Evolutionary conservation across 2,329 filamentous ascomycete genomes (phyloP).

Genomic region (Paramyrothecium roridum): DNA sequence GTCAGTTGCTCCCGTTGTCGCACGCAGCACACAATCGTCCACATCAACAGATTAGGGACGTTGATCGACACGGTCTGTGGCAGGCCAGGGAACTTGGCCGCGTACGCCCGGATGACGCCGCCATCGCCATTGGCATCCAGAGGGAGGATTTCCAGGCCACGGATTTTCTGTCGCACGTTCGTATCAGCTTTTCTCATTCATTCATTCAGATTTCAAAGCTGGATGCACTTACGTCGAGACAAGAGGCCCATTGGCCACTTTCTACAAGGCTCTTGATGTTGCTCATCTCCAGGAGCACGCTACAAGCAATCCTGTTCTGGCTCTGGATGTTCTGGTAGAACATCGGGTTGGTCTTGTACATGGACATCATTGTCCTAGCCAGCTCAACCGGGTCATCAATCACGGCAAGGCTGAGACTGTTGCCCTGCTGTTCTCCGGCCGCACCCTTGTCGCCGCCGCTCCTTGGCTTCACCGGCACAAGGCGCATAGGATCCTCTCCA

Average conservation of each 20-base stretch:
- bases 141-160: slow-evolving; percentile 73
- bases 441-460: slow-evolving; percentile 36
- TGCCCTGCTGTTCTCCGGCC: slow-evolving; percentile 35
- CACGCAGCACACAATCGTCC: slow-evolving; percentile 86
- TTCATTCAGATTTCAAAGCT: slow-evolving; percentile 1
- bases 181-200: slow-evolving; percentile 13
- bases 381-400: slow-evolving; percentile 60
- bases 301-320: slow-evolving; percentile 54
- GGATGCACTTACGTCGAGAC: slow-evolving; percentile 52
- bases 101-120: slow-evolving; percentile 72
- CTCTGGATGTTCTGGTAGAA: slow-evolving; percentile 57
- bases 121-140: slow-evolving; percentile 73
- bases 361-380: slow-evolving; percentile 58
- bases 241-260: slow-evolving; percentile 52
- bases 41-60: slow-evolving; percentile 87
- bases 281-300: slow-evolving; percentile 58
- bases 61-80: slow-evolving; percentile 82
- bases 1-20: slow-evolving; percentile 71
- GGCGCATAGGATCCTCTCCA: slow-evolving; percentile 73
- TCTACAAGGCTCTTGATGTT: slow-evolving; percentile 57
- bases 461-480: slow-evolving; percentile 78
- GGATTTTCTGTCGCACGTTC: slow-evolving; percentile 58
- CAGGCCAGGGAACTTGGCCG: slow-evolving; percentile 75
- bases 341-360: slow-evolving; percentile 61
- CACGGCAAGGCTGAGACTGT: slow-evolving; percentile 58